These are phyloP conservation scores for Paecilomyces formosus DNA, from an alignment of 2,329 filamentous ascomycete genomes.

Conservation along the genomic window DNA sequence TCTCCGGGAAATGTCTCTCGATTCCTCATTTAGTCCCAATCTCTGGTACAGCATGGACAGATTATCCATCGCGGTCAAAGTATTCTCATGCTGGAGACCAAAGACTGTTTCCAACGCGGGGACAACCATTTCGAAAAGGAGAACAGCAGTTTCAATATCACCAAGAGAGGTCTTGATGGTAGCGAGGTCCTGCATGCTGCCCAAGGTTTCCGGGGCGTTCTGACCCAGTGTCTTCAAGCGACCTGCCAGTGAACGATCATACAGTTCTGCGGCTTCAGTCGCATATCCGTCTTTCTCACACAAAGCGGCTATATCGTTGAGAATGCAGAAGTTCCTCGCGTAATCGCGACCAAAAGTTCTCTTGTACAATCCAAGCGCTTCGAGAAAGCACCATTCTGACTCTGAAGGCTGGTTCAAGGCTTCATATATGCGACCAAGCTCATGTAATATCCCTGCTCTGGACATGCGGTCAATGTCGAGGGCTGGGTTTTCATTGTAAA, in stretches of 20 bases:
- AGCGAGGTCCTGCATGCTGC: constrained; percentile 22
- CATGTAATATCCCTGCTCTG: constrained; percentile 18
- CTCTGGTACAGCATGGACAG: constrained; percentile 21
- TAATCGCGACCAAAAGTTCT: constrained; percentile 20
- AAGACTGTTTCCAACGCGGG: constrained; percentile 22
- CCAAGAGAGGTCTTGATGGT: constrained; percentile 18
- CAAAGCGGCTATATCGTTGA: constrained; percentile 20
- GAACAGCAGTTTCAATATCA: constrained; percentile 19
- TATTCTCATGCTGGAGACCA: constrained; percentile 19
- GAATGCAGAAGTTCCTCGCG: constrained; percentile 17
- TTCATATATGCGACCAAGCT: constrained; percentile 18
- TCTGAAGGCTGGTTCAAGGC: constrained; percentile 16
- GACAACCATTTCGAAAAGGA: constrained; percentile 20
- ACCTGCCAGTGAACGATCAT: constrained; percentile 22
- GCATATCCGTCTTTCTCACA: constrained; percentile 22
- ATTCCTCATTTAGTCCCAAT: constrained; percentile 19
- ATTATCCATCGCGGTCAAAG: constrained; percentile 22
- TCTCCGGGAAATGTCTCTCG: constrained; percentile 13
- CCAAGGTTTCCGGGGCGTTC: constrained; percentile 22
- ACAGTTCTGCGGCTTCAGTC: constrained; percentile 22
- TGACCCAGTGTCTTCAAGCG: constrained; percentile 20
- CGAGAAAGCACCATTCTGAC: constrained; percentile 20
- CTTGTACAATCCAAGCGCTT: constrained; percentile 19
- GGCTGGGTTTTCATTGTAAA: constrained; percentile 14
- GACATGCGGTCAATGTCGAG: constrained; percentile 17